Conservation (phyloP, 2,329 filamentous ascomycete species). For the Ploettnerulaceae sp. region DNA sequence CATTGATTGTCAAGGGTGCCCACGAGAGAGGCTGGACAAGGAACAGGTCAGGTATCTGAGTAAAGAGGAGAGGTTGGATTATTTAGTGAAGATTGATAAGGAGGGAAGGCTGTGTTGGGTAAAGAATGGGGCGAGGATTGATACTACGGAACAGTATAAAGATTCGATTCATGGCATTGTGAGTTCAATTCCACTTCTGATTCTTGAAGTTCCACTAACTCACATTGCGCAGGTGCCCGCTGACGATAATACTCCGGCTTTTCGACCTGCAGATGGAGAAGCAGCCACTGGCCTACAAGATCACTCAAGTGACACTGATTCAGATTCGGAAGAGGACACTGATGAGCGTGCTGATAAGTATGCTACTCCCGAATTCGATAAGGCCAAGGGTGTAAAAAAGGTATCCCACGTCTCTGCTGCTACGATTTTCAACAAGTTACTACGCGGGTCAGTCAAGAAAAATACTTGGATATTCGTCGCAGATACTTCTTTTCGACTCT, state of each 20-base stretch:
- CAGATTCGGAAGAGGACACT: constrained; percentile 34
- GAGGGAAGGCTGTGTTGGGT: constrained; percentile 80
- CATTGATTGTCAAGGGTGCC: constrained; percentile 66
- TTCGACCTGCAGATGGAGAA: constrained; percentile 29
- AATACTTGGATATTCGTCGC: constrained; percentile 94
- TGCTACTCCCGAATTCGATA: constrained; percentile 56
- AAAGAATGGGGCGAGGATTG: constrained; percentile 73
- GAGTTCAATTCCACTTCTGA: not conserved
- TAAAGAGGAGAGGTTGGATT: constrained; percentile 74
- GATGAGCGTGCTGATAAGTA: constrained; percentile 56
- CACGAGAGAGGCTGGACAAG: constrained; percentile 67
- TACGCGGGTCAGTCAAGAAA: constrained; percentile 73
- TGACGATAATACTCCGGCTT: constrained; percentile 56
- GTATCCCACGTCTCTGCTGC: constrained; percentile 64
- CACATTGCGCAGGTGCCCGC: constrained; percentile 40
- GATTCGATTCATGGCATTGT: constrained; percentile 73
- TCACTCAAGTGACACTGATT: constrained; percentile 29
- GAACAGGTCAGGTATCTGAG: constrained; percentile 82
- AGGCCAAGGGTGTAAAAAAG: constrained; percentile 56
- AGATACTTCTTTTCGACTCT: constrained; percentile 78
- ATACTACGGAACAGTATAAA: constrained; percentile 68
- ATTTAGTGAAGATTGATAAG: constrained; percentile 70
- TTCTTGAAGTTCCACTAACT: not conserved
- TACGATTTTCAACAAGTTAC: constrained; percentile 71
- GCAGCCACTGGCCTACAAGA: constrained; percentile 22